These are phyloP conservation scores for Cutaneotrichosporon cavernicola DNA, from an alignment of 1,284 basidiomycete genomes.

Conservation along the genomic window DNA sequence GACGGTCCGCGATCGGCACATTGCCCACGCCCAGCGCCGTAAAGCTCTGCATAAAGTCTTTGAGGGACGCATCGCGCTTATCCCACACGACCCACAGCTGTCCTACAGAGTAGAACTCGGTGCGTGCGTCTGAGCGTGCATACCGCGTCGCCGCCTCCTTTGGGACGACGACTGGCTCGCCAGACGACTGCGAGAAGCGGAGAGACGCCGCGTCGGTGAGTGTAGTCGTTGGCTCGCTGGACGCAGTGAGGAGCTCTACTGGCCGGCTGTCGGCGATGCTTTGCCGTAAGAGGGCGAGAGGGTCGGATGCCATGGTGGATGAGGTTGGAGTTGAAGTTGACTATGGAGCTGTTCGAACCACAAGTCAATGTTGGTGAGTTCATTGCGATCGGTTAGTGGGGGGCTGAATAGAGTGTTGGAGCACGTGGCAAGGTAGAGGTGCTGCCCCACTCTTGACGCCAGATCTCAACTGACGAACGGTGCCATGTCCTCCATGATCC, in stretches of 20 bases:
- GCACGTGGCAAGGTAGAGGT: not conserved
- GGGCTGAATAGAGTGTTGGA: not conserved
- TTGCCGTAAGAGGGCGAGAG: conserved; percentile 43
- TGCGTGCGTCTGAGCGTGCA: conserved; percentile 57
- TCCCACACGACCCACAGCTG: conserved; percentile 79
- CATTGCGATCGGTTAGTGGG: not conserved
- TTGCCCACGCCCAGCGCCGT: conserved; percentile 70
- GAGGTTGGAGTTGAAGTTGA: not conserved
- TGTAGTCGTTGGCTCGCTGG: conserved; percentile 54
- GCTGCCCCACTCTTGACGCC: not conserved
- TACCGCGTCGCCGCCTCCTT: conserved; percentile 73
- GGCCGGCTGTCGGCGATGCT: conserved; percentile 33
- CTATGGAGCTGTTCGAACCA: not conserved
- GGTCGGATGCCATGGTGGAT: conserved; percentile 28
- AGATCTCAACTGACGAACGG: too few relatives aligned
- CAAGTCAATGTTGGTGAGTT: not conserved
- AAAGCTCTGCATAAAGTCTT: conserved; percentile 82
- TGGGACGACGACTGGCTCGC: conserved; percentile 55
- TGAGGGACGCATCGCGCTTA: conserved; percentile 66
- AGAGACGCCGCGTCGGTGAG: conserved; percentile 66
- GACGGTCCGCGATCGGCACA: conserved; percentile 81
- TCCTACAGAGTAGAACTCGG: conserved; percentile 72
- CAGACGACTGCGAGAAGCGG: conserved; percentile 58
- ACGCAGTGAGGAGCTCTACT: conserved; percentile 50
- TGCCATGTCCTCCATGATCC: too few relatives aligned